These are phyloP conservation scores for Knoxdaviesia proteae DNA, from an alignment of 2,329 filamentous ascomycete species.

Conservation along the genomic window DNA sequence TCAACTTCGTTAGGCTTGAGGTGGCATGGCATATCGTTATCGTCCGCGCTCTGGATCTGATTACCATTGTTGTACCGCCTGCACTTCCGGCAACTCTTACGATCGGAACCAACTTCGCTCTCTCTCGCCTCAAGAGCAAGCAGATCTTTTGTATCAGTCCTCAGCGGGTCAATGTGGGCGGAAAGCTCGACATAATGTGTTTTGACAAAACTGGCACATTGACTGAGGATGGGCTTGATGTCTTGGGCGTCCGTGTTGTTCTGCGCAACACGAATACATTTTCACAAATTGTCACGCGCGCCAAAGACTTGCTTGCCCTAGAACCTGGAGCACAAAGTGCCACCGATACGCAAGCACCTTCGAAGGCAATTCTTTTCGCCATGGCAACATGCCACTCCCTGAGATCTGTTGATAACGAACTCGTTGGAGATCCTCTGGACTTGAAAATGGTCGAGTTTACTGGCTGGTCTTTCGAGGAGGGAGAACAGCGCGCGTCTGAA, in stretches of 20 bases:
- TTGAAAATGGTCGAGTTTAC: conserved; percentile 99
- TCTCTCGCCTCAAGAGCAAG: conserved; percentile 67
- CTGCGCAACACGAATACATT: background rate
- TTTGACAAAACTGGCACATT: conserved; percentile 99
- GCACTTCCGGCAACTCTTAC: conserved; percentile 86
- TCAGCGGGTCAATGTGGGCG: conserved; percentile 87
- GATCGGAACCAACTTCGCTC: conserved; percentile 89
- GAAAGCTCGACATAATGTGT: conserved; percentile 88
- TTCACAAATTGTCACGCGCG: too few species aligned
- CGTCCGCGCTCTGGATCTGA: conserved; percentile 77
- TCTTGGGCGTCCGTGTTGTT: conserved; percentile 70
- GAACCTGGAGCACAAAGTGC: background rate
- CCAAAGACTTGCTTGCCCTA: background rate
- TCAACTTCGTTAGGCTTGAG: conserved; percentile 76
- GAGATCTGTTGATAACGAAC: conserved; percentile 64
- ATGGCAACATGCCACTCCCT: conserved; percentile 97
- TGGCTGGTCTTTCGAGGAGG: conserved; percentile 79
- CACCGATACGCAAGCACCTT: background rate
- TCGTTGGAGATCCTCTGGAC: conserved; percentile 84
- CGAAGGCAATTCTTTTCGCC: conserved; percentile 40
- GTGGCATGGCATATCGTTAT: conserved; percentile 81
- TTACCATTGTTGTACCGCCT: conserved; percentile 93
- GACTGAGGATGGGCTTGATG: conserved; percentile 88
- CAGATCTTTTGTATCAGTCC: conserved; percentile 96
- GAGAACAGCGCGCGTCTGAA: conserved; percentile 43